Evolutionary conservation across 768 basidiomycete species (phyloP), one percentile per base, ranked within the genome.

Genomic region (Phylloporus arenicola): DNA sequence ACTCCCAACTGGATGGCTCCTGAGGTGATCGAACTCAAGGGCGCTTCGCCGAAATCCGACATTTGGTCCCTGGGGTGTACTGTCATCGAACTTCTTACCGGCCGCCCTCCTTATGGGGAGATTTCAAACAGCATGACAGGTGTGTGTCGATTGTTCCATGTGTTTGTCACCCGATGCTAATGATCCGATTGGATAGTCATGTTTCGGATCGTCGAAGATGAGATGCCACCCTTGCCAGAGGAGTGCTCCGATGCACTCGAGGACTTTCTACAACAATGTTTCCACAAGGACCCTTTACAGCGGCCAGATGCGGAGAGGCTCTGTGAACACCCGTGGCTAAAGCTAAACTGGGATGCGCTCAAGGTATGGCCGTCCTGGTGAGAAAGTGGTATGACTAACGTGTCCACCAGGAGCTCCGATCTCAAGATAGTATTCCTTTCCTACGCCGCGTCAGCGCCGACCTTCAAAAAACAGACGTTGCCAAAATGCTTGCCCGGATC

Each of bases 1-100:
- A 99, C 95, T 10, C 95, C 95, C 13, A 95, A 97, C 62, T 99
- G 95, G 95, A 98, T 99, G 93, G 94, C 94, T 11, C 95, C 95
- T 3, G 95, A 99, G 69, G 90, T 97, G 45, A 98, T 99, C 54
- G 86, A 92, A 64, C 79, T 98, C 48, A 88, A 92, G 65, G 94
- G 94, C 4, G 90, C 95, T 8, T 87, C 89, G n/a, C 77, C 86
- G 0, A 92, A 92, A 60, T 86, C 90, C 24, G 93, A 96, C 64
- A 94, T 96, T 29, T 96, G 93, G 93, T 95, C 92, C 0, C 69
- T 99, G 55, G 95, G 84, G 1, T 96, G 94, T 63, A 97, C 95
- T 4, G 83, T 97, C 58, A 83, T 95, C 58, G 95, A 99, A 69
- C 77, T 99, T 22, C 72, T 97, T 56, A 95, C 92, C 6, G 95